Evolutionary conservation across 768 basidiomycete genomes (phyloP), one percentile per base, ranked within the genome.

Genomic region (Lactifluus echinatus): DNA sequence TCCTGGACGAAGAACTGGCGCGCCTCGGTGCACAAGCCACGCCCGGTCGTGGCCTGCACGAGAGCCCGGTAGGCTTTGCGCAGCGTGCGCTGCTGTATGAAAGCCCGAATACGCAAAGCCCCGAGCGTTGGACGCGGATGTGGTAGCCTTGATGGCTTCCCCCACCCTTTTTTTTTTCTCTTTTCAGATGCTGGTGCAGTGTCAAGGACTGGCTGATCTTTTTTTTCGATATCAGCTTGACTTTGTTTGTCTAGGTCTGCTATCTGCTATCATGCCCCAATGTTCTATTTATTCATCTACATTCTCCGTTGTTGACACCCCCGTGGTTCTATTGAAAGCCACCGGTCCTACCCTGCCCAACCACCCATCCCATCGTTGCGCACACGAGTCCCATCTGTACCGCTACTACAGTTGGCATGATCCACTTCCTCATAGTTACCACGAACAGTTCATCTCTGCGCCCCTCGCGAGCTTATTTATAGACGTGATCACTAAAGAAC

Each of bases 1-100:
- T 88, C 42, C 72, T 90, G 23, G 85, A 88, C 47, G 89, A 90
- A 48, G 89, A 91, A 56, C 72, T 91, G 53, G 79, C 76, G 47
- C 73, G 83, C 61, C 44, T 72, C 64, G 56, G 74, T 43, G 50
- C 58, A 5, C 57, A 55, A 33, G 52, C 33, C 33, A 54, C 57
- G 17, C 57, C 57, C 26, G 31, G 40, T 19, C 55, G 51, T 23
- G 59, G 59, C 4, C 65, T 68, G 28, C 76, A 76, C 21, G 83
- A 84, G 34, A 88, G 85, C 64, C 87, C 87, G 0, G 75, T 71
- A 0, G 85, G 87, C 1, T 90, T 81, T 67, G 88, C 82, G 57
- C 63, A 61, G 76, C 73, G 74, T 28, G 76, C 77, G 34, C 65
- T 85, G 61, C 65, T 89, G 63, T 90, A 88, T 63, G 83, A 87